Base-by-base conservation (phyloP, 2,329 filamentous ascomycete species). In the Fusarium begoniae region DNA sequence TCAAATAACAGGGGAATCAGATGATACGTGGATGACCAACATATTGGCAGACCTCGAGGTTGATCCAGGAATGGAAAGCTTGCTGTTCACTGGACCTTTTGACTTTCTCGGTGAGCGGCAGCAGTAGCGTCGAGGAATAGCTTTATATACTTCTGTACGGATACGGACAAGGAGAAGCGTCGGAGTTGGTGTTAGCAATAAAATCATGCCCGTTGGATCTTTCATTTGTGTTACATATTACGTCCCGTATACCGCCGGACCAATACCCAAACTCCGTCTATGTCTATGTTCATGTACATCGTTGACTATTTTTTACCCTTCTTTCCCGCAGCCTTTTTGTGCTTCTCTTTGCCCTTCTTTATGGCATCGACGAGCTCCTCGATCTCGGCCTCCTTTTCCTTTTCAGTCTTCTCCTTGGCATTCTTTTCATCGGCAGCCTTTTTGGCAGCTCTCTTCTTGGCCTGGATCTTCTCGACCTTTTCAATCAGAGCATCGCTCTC, bases 401-500 rank as follows among this genome's bases (percentile, higher is more conserved):
- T 75, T 22, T 84, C 79, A 40, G 78, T 80, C 75, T 84, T 82
- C 57, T 84, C 76, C 56, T 83, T 80, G 45, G 80, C 77, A 32
- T 75, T 69, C 63, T 81, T 80, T 2, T 78, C 78, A 14, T 80
- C 78, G 28, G 84, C 79, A 4, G 82, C 82, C 78, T 84, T 87
- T 53, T 82, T 77, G 30, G 76, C 77, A 3, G 84, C 85, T 55
- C 86, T 80, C 76, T 87, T 88, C 18, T 82, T 83, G 5, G 95
- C 95, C 24, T 92, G 89, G 77, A 96, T 91, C 56, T 90, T 83
- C 14, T 83, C 82, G 1, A 95, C 95, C 30, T 92, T 90, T 80
- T 97, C 92, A 63, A 98, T 92, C 72, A 97, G 89, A 79, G 90
- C 90, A 79, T 98, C 95, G 79, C 93, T 98, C 66, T 93, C 91